These are phyloP conservation scores for Penicillium coffeae DNA, from an alignment of 495 filamentous ascomycete genomes.

Conservation along the genomic window DNA sequence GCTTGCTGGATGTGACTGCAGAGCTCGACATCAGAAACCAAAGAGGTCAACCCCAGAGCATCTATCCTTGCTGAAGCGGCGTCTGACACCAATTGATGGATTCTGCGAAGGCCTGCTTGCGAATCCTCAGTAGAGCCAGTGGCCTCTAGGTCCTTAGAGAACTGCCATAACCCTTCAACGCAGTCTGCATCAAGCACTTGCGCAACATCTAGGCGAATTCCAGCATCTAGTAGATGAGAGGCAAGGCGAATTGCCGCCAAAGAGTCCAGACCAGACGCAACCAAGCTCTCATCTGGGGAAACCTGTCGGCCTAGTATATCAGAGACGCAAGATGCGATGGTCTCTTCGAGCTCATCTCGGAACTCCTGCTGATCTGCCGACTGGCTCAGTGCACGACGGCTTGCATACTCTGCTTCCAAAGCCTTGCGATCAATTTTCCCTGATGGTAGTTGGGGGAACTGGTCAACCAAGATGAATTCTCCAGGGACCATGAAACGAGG, in stretches of 20 bases:
- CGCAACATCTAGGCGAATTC: constrained; percentile 48
- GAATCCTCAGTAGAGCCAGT: constrained; percentile 8
- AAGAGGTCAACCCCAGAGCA: constrained; percentile 15
- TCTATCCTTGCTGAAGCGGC: constrained; percentile 21
- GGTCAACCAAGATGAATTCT: constrained; percentile 56
- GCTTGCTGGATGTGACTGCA: constrained; percentile 69
- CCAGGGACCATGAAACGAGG: constrained; percentile 74
- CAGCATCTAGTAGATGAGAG: constrained; percentile 50
- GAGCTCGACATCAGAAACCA: constrained; percentile 51
- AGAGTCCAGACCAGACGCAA: constrained; percentile 65
- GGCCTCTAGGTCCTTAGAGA: constrained; percentile 19
- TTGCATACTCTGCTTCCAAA: constrained; percentile 55
- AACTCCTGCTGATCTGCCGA: constrained; percentile 26
- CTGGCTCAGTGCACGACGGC: constrained; percentile 12
- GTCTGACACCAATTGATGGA: constrained; percentile 19
- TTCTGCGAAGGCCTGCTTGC: constrained; percentile 12
- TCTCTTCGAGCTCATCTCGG: constrained; percentile 35
- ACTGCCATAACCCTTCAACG: constrained; percentile 26
- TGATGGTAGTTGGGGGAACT: constrained; percentile 68
- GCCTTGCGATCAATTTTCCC: constrained; percentile 71
- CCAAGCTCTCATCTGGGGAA: constrained; percentile 43
- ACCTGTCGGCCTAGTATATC: constrained; percentile 40
- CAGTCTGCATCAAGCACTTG: constrained; percentile 55
- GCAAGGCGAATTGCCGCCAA: constrained; percentile 64
- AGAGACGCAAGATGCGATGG: constrained; percentile 44